Base-by-base conservation (phyloP, 768 basidiomycete genomes). In the Termitomyces sp. region DNA sequence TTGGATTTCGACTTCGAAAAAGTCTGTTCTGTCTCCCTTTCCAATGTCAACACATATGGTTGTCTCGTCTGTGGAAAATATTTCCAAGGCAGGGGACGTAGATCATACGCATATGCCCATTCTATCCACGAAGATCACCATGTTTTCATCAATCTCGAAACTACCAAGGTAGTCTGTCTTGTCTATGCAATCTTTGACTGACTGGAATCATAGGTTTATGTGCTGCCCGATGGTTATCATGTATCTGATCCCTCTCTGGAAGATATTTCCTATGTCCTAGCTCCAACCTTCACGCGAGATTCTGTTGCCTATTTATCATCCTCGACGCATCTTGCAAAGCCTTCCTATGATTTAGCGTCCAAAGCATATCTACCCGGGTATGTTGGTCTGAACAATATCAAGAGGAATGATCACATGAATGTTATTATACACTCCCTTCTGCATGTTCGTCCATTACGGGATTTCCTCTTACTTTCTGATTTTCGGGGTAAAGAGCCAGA, bases 1-100 rank as follows among this genome's bases (percentile, higher is more conserved):
- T 84, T 99, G 57, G 97, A 99, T 72, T 99, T 99, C 74, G 97
- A 99, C 74, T 99, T 99, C 65, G 97, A 99, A 76, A 94, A 96
- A 79, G 84, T 98, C 27, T 99, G 97, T 79, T 98, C 96, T 9
- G 92, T 98, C 52, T 97, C 93, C 36, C 79, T 93, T 55, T 90
- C 92, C 42, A 96, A 98, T 73, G 94, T 97, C 79, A 97, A 99
- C 73, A 90, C 90, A 61, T 99, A 99, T 68, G 94, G 92, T 34
- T 99, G 97, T 69, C 84, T 99, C 53, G 95, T 98, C 16, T 95
- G 93, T 69, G 97, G 97, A 55, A 98, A 97, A 76, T 99, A 98
- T 71, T 98, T 97, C 69, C 96, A 98, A 79, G 97, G 97, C 26
- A 80, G 97, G 66, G 96, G 97, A 36, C 87, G 88, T 61, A 92